Evolutionary conservation across 305 asterid genomes (phyloP).

Genomic region (Stenogyne calaminthoides): DNA sequence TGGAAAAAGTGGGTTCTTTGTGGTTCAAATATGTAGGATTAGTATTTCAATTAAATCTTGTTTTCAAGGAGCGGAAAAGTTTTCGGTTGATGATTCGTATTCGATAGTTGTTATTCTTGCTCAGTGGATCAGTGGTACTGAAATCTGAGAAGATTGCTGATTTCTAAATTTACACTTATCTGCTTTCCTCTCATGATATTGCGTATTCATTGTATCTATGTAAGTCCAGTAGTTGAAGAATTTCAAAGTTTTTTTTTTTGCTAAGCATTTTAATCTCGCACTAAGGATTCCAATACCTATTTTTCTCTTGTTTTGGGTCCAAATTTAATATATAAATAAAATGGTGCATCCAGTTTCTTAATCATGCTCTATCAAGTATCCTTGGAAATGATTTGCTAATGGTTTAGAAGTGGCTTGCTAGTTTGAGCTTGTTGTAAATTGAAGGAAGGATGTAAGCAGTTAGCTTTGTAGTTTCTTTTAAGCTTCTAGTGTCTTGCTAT

Average conservation of each 20-base stretch:
- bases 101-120: not conserved
- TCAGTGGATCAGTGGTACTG: constrained; percentile 13
- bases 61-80: not conserved
- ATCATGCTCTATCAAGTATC: not conserved
- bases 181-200: constrained; percentile 13
- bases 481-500: constrained; percentile 19
- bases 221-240: constrained; percentile 12
- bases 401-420: not conserved
- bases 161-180: constrained; percentile 18
- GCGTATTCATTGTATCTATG: constrained; percentile 12
- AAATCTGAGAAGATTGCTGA: constrained; percentile 16
- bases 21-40: too few species aligned
- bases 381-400: not conserved
- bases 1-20: not conserved
- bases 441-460: constrained; percentile 19
- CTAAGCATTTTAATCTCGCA: not conserved
- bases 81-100: not conserved
- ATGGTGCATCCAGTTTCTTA: not conserved
- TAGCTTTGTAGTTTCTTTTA: not conserved
- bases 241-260: not conserved
- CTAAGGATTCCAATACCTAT: not conserved
- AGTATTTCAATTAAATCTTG: not conserved
- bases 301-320: not conserved
- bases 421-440: constrained; percentile 12
- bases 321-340: not conserved